A percentile compares a stretch with the other conserved stretches of the same genome.
Conservation (phyloP, 768 basidiomycete genomes). For the Agaricus blazei region DNA sequence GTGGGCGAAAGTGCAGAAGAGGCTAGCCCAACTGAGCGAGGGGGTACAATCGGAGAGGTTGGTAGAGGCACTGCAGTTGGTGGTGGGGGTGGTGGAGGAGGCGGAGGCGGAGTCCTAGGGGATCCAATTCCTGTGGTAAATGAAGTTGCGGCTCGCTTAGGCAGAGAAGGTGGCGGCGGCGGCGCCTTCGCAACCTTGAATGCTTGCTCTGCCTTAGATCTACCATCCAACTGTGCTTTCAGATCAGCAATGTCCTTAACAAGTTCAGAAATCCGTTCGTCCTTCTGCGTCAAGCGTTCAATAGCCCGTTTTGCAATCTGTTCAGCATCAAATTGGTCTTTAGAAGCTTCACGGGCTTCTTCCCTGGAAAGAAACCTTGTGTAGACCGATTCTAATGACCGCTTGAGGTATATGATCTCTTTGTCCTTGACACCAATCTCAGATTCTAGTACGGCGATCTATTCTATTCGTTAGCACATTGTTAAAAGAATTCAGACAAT, state of each 20-base stretch:
- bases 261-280: constrained; percentile 56
- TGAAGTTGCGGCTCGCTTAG: not conserved
- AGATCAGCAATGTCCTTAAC: constrained; percentile 43
- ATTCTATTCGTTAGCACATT: constrained; percentile 1
- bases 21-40: constrained; percentile 21
- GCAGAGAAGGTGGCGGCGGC: constrained; percentile 49
- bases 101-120: not conserved
- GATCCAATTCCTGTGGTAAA: not conserved
- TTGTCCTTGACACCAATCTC: constrained; percentile 54
- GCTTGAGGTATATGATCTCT: constrained; percentile 71
- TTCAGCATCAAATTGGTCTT: constrained; percentile 58
- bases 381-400: constrained; percentile 85
- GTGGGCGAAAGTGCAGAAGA: constrained; percentile 15
- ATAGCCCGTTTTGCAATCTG: constrained; percentile 67
- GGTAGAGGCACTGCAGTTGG: constrained; percentile 18
- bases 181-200: constrained; percentile 66
- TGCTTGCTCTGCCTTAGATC: constrained; percentile 60
- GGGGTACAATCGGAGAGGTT: constrained; percentile 18
- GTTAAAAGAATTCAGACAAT: not conserved
- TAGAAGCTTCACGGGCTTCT: constrained; percentile 41
- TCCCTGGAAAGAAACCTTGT: constrained; percentile 64
- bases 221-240: constrained; percentile 45
- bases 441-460: constrained; percentile 54
- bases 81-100: constrained; percentile 15
- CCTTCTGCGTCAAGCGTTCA: constrained; percentile 62